Percentiles rank a stretch among this genome's conserved stretches.
phyloP scores from a whole-genome alignment of 345 rosid species.

The Boechera stricta region DNA sequence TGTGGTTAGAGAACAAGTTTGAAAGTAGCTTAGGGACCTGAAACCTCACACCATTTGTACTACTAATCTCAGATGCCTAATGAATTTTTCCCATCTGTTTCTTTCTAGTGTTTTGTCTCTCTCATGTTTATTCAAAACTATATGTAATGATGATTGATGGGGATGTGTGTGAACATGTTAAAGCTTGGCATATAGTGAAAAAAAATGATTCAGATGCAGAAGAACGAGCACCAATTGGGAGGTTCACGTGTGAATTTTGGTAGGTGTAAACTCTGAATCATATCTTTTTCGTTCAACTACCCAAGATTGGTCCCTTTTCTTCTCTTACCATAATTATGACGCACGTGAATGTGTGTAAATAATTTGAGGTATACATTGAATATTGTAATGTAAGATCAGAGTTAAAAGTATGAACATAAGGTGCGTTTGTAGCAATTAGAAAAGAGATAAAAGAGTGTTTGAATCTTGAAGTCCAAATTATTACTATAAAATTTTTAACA shows the following conservation, averaged over 20 bases:
- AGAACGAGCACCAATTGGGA: background rate
- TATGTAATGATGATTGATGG: conserved; percentile 35
- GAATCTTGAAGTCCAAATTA: background rate
- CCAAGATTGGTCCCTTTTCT: conserved; percentile 35
- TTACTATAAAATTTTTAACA: conserved; percentile 7
- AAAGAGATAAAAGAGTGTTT: background rate
- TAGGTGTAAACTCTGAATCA: conserved; percentile 30
- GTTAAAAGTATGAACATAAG: background rate
- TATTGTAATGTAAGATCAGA: background rate
- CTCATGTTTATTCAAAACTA: conserved; percentile 30
- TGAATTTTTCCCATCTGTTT: conserved; percentile 19
- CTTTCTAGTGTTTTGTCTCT: conserved; percentile 13
- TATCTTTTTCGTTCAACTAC: conserved; percentile 30
- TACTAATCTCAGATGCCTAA: conserved; percentile 33
- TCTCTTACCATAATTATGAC: conserved; percentile 21
- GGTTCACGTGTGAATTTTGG: conserved; percentile 37
- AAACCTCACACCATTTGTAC: conserved; percentile 45
- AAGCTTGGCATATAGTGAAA: conserved; percentile 31
- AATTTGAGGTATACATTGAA: background rate
- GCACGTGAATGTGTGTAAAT: conserved; percentile 24
- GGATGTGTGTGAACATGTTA: conserved; percentile 29
- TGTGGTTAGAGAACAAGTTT: conserved; percentile 40
- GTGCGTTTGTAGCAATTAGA: background rate
- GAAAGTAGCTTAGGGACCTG: conserved; percentile 36
- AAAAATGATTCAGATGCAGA: conserved; percentile 29